Conservation (phyloP, 169 alveolate species). For the Cryptosporidium sp. region DNA sequence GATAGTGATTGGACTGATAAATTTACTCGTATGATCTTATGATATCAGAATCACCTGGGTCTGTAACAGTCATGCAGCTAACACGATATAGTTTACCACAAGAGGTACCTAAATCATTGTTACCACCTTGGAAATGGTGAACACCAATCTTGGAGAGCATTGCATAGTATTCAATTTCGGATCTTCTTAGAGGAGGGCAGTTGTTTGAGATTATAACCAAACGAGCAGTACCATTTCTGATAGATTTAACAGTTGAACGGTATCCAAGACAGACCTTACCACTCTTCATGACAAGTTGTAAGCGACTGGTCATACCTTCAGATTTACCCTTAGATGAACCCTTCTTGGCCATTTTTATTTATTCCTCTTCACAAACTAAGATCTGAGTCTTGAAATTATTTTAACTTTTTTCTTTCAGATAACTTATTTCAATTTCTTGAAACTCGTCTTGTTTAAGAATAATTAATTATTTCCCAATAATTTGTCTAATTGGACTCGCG, state of each 20-base stretch:
- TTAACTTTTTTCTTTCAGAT: background rate
- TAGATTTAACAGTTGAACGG: slow-evolving; percentile 93
- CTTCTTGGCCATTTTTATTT: slow-evolving; percentile 88
- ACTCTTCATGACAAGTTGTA: slow-evolving; percentile 97
- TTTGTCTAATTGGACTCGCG: slow-evolving; percentile 28
- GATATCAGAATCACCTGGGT: slow-evolving; percentile 98
- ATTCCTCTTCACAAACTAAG: slow-evolving; percentile 1
- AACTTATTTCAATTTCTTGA: slow-evolving; percentile 8
- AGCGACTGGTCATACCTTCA: slow-evolving; percentile 94
- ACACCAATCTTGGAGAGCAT: slow-evolving; percentile 95
- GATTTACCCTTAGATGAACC: slow-evolving; percentile 88
- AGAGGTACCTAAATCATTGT: slow-evolving; percentile 95
- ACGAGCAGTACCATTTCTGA: slow-evolving; percentile 95
- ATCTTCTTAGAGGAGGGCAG: slow-evolving; percentile 97
- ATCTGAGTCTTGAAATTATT: slow-evolving; percentile 1
- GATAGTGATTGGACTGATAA: background rate
- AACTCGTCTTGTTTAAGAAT: slow-evolving; percentile 14
- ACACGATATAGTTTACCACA: slow-evolving; percentile 97
- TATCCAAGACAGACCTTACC: slow-evolving; percentile 97
- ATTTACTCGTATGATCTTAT: slow-evolving; percentile 89
- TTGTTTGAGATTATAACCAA: slow-evolving; percentile 95
- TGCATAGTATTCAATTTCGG: slow-evolving; percentile 98
- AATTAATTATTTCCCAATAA: background rate
- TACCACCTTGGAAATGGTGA: slow-evolving; percentile 94
- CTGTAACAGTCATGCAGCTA: slow-evolving; percentile 93